Base-by-base conservation (phyloP, 169 alveolate genomes). In the Cyclospora cayetanensis region DNA sequence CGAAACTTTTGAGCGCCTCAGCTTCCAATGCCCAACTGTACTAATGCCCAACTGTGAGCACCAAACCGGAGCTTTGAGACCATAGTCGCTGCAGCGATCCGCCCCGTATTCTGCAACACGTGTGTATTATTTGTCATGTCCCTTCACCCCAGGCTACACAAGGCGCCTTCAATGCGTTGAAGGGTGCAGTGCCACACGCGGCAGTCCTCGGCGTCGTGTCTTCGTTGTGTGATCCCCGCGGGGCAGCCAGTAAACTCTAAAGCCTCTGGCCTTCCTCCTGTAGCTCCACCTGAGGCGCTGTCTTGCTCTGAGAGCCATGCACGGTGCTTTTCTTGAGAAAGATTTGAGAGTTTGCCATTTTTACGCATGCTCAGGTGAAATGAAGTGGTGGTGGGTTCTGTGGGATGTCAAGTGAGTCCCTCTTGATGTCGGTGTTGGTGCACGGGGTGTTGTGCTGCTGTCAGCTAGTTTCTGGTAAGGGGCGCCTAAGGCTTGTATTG, bases 151-250 rank as follows among this genome's bases (percentile, higher is more conserved):
- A 70, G 83, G 15, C 31, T 50, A 70, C 60, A 20, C 53, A 29
- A 37, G 55, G 37, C 3, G 25, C 83, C 5, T 70, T 70, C 12
- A 53, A 29, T 35, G 83, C 83, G n/a, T 7, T 53, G 3, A 70
- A 70, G 83, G 83, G 83, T 37, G 83, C 83, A 70, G 83, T 53
- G 39, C 60, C 83, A 31, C 83, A 70, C 39, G 83, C 83, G n/a
- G 83, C 55, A 34, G 34, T 70, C 39, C 60, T 70, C 4, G 83
- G 60, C 12, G 83, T 70, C 22, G 55, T 70, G 35, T 34, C 83
- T 35, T 70, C 83, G 34, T 18, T 70, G 60, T 70, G 60, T 18
- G 83, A 70, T 20, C 83, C 83, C 3, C 83, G 83, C 1, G 83
- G 83, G 39, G 83, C 39, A 29, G 83, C 83, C 83, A 70, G 83